Base-by-base conservation (phyloP, 2,329 filamentous ascomycete species). In the Emergomyces africanus region DNA sequence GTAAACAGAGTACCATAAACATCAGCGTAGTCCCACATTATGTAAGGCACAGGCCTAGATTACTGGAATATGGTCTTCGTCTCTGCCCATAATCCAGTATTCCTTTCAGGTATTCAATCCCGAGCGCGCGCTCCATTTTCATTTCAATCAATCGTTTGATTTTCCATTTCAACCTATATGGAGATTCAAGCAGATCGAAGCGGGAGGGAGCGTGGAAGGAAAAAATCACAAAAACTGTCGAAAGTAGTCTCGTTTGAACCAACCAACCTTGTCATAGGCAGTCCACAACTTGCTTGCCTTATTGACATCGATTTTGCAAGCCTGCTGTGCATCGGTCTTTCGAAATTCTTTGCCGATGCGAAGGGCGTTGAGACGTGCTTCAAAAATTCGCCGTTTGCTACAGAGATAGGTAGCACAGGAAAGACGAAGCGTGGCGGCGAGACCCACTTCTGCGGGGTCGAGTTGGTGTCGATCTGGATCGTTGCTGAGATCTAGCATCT, bases 271-370 rank as follows among this genome's bases (percentile, higher is more conserved):
- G 55, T 96, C 88, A 69, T 89, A 97, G 5, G 90, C 90, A 42
- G 85, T 85, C 88, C 90, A 96, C 53, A 97, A 79, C 72, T 92
- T 92, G 64, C 89, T 95, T 2, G 91, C 90, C 78, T 96, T 97
- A 79, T 96, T 96, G 71, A 97, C 92, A 68, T 97, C 92, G 64
- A 96, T 96, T 78, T 95, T 95, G 81, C 90, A 95, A n/a, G 89
- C 90, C 71, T 95, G 89, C 72, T 97, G 92, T 5, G 90, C 90
- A 70, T 96, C 89, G 1, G 92, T 97, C 81, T 96, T 96, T 71
- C 89, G 86, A 72, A 96, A 96, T 68, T 91, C 88, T 73, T 95
- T 94, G 69, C 82, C 81, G 41, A 83, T 84, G 59, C 77, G 74
- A 42, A 84, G 75, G 1, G 85, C 82, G 61, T 87, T 82, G 39